A percentile compares a stretch with the other conserved stretches of the same genome.
Evolutionary conservation across 345 rosid genomes (phyloP).

Genomic region (Gossypium arboreum): DNA sequence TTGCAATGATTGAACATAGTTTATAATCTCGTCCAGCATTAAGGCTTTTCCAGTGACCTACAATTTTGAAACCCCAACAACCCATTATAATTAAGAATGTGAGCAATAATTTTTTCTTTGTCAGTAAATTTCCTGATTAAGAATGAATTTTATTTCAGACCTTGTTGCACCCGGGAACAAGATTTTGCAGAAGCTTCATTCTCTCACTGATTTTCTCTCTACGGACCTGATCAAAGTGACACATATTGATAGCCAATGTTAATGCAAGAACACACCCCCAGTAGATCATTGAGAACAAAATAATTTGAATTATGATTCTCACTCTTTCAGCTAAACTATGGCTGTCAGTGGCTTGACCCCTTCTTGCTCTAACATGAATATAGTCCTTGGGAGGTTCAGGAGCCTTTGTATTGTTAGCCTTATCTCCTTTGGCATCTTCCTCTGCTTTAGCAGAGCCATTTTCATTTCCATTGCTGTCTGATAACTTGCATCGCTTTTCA

Average conservation of each 20-base stretch:
- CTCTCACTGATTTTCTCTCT: slow-evolving; percentile 95
- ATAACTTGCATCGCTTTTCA: slow-evolving; percentile 38
- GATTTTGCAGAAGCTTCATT: slow-evolving; percentile 95
- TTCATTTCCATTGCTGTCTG: slow-evolving; percentile 32
- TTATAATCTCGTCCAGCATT: slow-evolving; percentile 89
- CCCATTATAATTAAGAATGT: background rate
- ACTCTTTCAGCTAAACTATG: slow-evolving; percentile 98
- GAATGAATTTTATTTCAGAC: slow-evolving; percentile 24
- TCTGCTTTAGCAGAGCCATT: slow-evolving; percentile 17
- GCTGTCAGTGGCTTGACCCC: slow-evolving; percentile 97
- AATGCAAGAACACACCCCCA: background rate
- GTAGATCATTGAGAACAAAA: background rate
- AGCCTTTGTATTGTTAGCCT: slow-evolving; percentile 23
- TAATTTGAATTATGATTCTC: slow-evolving; percentile 17
- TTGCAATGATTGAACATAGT: slow-evolving; percentile 88
- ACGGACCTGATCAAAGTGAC: slow-evolving; percentile 47
- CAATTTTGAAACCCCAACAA: background rate
- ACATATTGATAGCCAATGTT: background rate
- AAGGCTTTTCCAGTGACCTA: slow-evolving; percentile 86
- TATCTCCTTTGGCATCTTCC: slow-evolving; percentile 25
- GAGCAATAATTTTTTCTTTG: background rate
- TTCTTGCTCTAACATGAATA: slow-evolving; percentile 85
- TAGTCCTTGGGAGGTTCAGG: slow-evolving; percentile 61
- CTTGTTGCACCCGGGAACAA: slow-evolving; percentile 97
- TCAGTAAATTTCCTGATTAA: too few species aligned